phyloP scores from a whole-genome alignment of 306 rosid genomes.

The Lagenaria siceraria region DNA sequence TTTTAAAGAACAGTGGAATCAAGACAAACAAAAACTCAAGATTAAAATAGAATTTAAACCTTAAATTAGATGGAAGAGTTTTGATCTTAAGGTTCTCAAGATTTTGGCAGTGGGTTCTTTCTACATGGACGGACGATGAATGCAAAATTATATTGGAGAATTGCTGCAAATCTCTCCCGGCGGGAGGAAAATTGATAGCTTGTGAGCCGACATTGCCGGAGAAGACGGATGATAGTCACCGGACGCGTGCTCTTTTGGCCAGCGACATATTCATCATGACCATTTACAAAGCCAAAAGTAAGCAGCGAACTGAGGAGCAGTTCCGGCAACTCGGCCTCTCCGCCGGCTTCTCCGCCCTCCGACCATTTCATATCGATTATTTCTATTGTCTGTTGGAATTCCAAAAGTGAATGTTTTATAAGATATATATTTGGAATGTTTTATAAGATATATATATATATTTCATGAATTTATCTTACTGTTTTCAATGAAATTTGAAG shows the following conservation, averaged over 20 bases:
- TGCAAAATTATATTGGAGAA: slow-evolving; percentile 55
- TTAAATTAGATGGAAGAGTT: not conserved
- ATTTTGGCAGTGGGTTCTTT: slow-evolving; percentile 58
- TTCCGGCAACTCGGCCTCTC: slow-evolving; percentile 38
- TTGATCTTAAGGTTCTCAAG: too few relatives aligned
- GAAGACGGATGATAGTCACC: slow-evolving; percentile 54
- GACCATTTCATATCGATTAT: slow-evolving; percentile 46
- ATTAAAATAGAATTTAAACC: not conserved
- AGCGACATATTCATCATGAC: slow-evolving; percentile 87
- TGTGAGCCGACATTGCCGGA: slow-evolving; percentile 83
- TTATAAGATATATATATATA: too few relatives aligned
- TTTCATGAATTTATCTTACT: not conserved
- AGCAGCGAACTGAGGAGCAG: slow-evolving; percentile 62
- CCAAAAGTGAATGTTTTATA: slow-evolving; percentile 33
- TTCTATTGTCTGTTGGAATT: slow-evolving; percentile 61
- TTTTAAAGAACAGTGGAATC: too few relatives aligned
- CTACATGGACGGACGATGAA: slow-evolving; percentile 86
- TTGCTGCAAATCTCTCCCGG: slow-evolving; percentile 62
- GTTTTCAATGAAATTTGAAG: not conserved
- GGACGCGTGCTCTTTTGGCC: slow-evolving; percentile 62
- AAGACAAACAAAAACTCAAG: too few relatives aligned
- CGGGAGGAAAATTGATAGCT: slow-evolving; percentile 67
- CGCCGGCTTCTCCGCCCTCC: slow-evolving; percentile 49
- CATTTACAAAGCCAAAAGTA: slow-evolving; percentile 63
- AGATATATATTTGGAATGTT: too few relatives aligned